Conservation (phyloP, 2,329 filamentous ascomycete species). For the Aspergillus cejpii region DNA sequence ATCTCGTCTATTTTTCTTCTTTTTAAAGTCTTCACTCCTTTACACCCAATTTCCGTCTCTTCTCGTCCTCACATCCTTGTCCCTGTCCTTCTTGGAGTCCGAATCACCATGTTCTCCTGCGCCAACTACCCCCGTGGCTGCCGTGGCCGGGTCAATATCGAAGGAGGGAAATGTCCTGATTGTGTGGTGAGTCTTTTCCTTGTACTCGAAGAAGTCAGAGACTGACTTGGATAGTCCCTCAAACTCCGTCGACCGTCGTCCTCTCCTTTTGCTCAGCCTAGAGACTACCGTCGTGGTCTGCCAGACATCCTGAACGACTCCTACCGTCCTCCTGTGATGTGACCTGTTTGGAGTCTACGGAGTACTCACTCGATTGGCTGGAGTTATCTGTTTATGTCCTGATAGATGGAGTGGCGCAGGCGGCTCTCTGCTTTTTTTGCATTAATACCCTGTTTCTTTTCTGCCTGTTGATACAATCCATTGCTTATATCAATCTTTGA, state of each 20-base stretch:
- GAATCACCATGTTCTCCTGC: conserved; percentile 46
- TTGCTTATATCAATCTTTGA: background rate
- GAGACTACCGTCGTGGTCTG: conserved; percentile 33
- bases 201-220: conserved; percentile 2
- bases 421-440: background rate
- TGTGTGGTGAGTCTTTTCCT: conserved; percentile 37
- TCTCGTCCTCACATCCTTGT: background rate
- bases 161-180: conserved; percentile 41
- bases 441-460: background rate
- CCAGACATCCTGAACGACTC: conserved; percentile 29
- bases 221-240: conserved; percentile 26
- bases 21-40: background rate
- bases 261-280: conserved; percentile 38
- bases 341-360: too few relatives aligned
- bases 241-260: conserved; percentile 36
- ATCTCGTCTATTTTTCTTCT: too few relatives aligned
- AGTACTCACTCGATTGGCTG: background rate
- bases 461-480: background rate
- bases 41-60: background rate
- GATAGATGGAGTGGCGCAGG: background rate
- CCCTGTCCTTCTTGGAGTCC: too few relatives aligned
- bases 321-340: conserved; percentile 16
- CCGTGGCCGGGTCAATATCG: conserved; percentile 41
- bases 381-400: background rate
- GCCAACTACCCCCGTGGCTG: conserved; percentile 44